Evolutionary conservation across 2,329 filamentous ascomycete species (phyloP), one percentile per base, ranked within the genome.

Genomic region (Xylariaceae sp.): DNA sequence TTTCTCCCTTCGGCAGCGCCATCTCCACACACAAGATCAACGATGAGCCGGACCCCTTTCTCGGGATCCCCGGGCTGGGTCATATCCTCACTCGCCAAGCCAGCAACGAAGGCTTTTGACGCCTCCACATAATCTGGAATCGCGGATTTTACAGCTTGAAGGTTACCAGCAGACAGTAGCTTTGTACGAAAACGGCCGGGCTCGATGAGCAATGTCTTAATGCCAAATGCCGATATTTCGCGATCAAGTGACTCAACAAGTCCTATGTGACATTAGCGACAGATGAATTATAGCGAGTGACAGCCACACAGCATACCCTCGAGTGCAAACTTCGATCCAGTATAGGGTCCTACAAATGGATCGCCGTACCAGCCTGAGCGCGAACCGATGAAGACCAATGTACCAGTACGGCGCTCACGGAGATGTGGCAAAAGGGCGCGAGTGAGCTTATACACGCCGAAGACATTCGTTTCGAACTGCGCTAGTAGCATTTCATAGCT

Each of bases 1-100:
- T 42, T 48, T 38, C 51, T 68, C 0, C 66, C 68, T 2, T 54
- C 57, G 1, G 53, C 67, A n/a, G 66, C 48, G 0, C 67, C 68
- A 3, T 76, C 77, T 13, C 80, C 73, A 12, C 77, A 70, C 1
- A 77, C 79, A 14, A 84, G 60, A 47, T 83, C 76, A 57, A 82
- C 80, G 68, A 82, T 80, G 0, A 42, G 11, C 5, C 40, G 17
- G 3, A 31, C 39, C 22, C 36, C 48, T 13, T 47, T 46, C 12
- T 33, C 46, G 39, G 31, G 16, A 13, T 48, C 33, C 62, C 60
- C 12, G 66, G 59, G 14, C 54, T 59, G 16, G 66, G 56, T 6
- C 69, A 70, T 17, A 61, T 63, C 12, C 76, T 45, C 28, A 14
- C 48, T 31, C 31, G 33, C 33, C 33, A 36, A n/a, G 10, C 33